These are phyloP conservation scores for Termitomyces sp. DNA, from an alignment of 1,284 basidiomycete species.

Conservation along the genomic window DNA sequence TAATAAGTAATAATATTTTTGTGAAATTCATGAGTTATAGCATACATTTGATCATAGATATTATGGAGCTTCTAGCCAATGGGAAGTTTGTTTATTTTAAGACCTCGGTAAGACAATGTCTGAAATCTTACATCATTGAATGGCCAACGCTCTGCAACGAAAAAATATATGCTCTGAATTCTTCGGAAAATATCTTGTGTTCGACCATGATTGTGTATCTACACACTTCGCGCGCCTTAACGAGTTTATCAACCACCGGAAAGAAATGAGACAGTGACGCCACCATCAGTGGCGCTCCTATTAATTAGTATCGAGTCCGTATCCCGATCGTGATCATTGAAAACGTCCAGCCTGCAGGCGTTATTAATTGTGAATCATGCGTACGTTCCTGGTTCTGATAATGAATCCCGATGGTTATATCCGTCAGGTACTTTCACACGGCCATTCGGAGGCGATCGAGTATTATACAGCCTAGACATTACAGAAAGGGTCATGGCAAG, in stretches of 20 bases:
- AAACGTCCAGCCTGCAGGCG: background rate
- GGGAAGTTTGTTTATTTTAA: background rate
- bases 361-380: background rate
- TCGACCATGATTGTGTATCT: background rate
- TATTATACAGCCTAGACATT: conserved; percentile 5
- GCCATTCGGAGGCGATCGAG: conserved; percentile 7
- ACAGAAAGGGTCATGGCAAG: background rate
- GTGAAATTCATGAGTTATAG: background rate
- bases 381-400: background rate
- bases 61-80: background rate
- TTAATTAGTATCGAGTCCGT: conserved; percentile 1
- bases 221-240: background rate
- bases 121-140: background rate
- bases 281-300: conserved; percentile 12
- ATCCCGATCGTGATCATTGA: conserved; percentile 1
- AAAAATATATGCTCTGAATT: background rate
- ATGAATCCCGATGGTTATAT: background rate
- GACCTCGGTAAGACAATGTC: conserved; percentile 1
- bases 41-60: too few relatives aligned
- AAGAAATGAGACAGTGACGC: conserved; percentile 11
- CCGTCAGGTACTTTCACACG: background rate
- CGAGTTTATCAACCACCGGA: background rate
- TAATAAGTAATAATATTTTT: background rate
- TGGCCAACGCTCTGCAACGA: background rate
- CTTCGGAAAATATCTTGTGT: background rate